These are phyloP conservation scores for Coemansia sp. DNA, from an alignment of 192 early-diverging fungal species.

Conservation along the genomic window DNA sequence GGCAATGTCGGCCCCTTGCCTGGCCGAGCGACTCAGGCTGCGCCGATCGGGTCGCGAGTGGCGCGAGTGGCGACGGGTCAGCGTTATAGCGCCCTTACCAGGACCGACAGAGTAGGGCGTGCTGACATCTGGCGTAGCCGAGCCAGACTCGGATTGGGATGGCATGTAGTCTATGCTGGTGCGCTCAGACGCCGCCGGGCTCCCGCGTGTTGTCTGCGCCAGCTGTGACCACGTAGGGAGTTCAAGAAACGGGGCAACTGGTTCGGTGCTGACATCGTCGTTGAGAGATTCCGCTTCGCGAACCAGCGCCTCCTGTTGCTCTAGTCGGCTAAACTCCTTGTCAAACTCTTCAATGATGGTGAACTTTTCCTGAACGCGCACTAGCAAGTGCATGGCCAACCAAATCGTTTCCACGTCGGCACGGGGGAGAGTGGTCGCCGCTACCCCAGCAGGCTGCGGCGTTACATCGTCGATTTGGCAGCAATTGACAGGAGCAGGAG, in stretches of 20 bases:
- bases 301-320: constrained; percentile 39
- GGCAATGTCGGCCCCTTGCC: constrained; percentile 7
- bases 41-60: constrained; percentile 50
- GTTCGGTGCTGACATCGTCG: not conserved
- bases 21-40: constrained; percentile 33
- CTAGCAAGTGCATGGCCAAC: constrained; percentile 49
- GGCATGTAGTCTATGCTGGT: constrained; percentile 39
- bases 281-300: constrained; percentile 33
- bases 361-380: constrained; percentile 34
- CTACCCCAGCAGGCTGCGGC: not conserved
- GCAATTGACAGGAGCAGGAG: not conserved
- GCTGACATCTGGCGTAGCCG: constrained; percentile 30
- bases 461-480: too few species aligned
- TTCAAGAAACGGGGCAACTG: constrained; percentile 5
- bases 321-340: constrained; percentile 45
- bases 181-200: constrained; percentile 39
- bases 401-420: constrained; percentile 52
- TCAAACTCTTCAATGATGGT: constrained; percentile 48
- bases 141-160: constrained; percentile 42
- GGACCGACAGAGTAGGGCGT: constrained; percentile 9
- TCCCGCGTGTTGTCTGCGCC: constrained; percentile 26
- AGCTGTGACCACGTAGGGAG: constrained; percentile 50
- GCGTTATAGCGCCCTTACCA: constrained; percentile 14
- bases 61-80: constrained; percentile 38
- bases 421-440: constrained; percentile 13